Base-by-base conservation (phyloP, 2,329 filamentous ascomycete species). In the Colletotrichum graminicola region DNA sequence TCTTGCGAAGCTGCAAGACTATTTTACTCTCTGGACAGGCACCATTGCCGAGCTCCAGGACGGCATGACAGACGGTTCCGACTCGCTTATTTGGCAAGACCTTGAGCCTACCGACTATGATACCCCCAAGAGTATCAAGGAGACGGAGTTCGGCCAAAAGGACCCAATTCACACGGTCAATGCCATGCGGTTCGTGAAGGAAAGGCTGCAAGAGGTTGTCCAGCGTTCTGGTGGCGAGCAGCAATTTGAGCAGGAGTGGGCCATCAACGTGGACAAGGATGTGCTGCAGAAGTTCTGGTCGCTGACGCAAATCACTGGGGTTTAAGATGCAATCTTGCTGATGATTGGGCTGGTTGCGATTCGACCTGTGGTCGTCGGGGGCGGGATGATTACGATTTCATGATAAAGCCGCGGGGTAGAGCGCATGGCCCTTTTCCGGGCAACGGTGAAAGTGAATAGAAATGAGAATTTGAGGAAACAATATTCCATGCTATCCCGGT, bases 1-100 rank as follows among this genome's bases (percentile, higher is more conserved):
- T 2, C 81, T 94, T 5, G 77, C 80, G 1, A 87, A 85, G 47
- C 83, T 96, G 66, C 93, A 96, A 79, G 91, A 91, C 76, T 90
- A 93, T 76, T 90, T 96, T 76, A 86, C 86, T 1, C 87, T 94
- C 82, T 96, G 93, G 93, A 93, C 91, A 1, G 89, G 88, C 73
- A 87, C 93, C 1, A 83, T 95, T 39, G 82, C 82, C 1, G 91
- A 94, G 76, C 81, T 95, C 61, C 84, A 91, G 63, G 90, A 91
- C 56, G 89, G 89, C 32, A 84, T 85, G 51, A 84, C 85, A 34
- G 84, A 86, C 57, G 84, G 81, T 2, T 79, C 80, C 1, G 89
- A 91, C 77, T 84, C 81, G 64, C 81, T 89, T n/a, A 82, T 90
- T 16, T 85, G 85, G 82, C 78, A 76, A 1, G 77, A 81, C 2